These are phyloP conservation scores for Yamadazyma atmosphaerica DNA, from an alignment of 1,139 yeast species.

Conservation along the genomic window DNA sequence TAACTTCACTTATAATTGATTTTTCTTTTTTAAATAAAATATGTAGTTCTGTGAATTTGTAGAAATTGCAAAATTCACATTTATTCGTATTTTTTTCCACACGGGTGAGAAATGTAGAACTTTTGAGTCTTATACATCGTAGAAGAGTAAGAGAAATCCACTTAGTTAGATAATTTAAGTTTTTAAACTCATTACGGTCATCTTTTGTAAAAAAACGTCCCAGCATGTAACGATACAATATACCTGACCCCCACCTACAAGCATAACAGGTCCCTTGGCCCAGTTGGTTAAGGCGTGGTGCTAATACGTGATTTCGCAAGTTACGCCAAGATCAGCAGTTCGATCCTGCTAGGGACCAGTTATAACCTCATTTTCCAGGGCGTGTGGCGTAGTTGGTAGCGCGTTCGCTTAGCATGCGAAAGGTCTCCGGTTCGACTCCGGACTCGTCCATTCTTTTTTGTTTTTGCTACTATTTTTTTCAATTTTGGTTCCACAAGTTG, in stretches of 20 bases:
- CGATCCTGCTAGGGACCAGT: slow-evolving; percentile 85
- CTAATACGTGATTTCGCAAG: slow-evolving; percentile 56
- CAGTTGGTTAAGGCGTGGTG: slow-evolving; percentile 90
- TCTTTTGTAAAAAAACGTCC: neutral
- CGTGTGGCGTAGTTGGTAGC: slow-evolving; percentile 81
- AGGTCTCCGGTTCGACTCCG: slow-evolving; percentile 92
- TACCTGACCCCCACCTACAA: neutral
- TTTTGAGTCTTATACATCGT: too few species aligned
- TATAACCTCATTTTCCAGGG: slow-evolving; percentile 8
- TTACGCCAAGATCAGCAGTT: slow-evolving; percentile 78
- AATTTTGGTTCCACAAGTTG: slow-evolving; percentile 2
- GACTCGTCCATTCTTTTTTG: slow-evolving; percentile 67
- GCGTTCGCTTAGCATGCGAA: slow-evolving; percentile 90
- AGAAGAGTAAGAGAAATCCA: too few species aligned
- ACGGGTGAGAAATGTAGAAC: too few species aligned
- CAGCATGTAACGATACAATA: neutral
- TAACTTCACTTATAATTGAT: too few species aligned
- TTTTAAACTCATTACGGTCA: too few species aligned
- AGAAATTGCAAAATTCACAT: too few species aligned
- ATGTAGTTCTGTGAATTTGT: too few species aligned
- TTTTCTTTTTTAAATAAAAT: too few species aligned
- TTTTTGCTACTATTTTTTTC: slow-evolving; percentile 14
- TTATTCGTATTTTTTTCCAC: too few species aligned
- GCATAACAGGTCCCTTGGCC: slow-evolving; percentile 68
- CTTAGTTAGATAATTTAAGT: too few species aligned